phyloP scores from a whole-genome alignment of 2,329 filamentous ascomycete genomes.

The Rosellinia necatrix region DNA sequence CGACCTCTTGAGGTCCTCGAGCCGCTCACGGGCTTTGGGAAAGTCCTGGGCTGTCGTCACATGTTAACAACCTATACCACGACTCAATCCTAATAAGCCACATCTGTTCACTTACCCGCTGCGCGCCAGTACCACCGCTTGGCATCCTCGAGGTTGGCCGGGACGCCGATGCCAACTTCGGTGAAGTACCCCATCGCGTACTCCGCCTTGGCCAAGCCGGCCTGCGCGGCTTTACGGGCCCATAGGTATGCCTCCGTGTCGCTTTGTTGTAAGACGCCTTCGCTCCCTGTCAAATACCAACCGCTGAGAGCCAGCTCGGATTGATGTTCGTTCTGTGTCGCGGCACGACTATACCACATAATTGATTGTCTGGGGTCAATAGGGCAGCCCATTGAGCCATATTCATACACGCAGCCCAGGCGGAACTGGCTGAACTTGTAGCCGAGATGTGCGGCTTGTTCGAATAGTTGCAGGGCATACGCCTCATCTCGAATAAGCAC shows the following conservation, averaged over 20 bases:
- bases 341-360: slow-evolving; percentile 90
- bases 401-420: slow-evolving; percentile 86
- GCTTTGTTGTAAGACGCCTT: slow-evolving; percentile 85
- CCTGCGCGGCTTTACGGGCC: slow-evolving; percentile 89
- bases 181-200: slow-evolving; percentile 99
- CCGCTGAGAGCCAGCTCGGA: slow-evolving; percentile 82
- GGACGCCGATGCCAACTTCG: slow-evolving; percentile 89
- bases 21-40: slow-evolving; percentile 85
- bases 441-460: slow-evolving; percentile 82
- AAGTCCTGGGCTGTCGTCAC: slow-evolving; percentile 80
- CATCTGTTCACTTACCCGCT: slow-evolving; percentile 71
- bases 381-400: slow-evolving; percentile 79
- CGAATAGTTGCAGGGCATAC: slow-evolving; percentile 82
- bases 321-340: slow-evolving; percentile 92
- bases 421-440: slow-evolving; percentile 96
- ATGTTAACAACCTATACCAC: slow-evolving; percentile 35
- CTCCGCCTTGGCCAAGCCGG: slow-evolving; percentile 89
- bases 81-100: neutral
- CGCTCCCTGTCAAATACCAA: slow-evolving; percentile 94
- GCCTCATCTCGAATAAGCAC: slow-evolving; percentile 78
- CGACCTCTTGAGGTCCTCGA: slow-evolving; percentile 87
- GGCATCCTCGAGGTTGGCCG: slow-evolving; percentile 87
- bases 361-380: slow-evolving; percentile 87
- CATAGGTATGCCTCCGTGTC: slow-evolving; percentile 97
- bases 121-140: slow-evolving; percentile 98